Evolutionary conservation across 1,284 basidiomycete species (phyloP), one percentile per base, ranked within the genome.

Genomic region (Exobasidium rhododendri): DNA sequence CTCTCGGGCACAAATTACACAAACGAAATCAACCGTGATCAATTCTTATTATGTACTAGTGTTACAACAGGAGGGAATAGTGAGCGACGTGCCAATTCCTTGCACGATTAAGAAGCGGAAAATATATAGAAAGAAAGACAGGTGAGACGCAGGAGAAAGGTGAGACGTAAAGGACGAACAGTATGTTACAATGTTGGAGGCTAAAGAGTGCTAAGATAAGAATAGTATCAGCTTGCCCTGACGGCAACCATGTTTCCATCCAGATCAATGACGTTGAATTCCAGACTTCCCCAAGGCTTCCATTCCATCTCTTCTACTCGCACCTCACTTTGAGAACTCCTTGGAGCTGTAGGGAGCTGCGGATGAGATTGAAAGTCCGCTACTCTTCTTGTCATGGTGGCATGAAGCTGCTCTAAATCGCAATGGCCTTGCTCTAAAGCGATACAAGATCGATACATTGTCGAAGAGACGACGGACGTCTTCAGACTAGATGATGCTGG

Each of bases 401-500:
- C 7, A 17, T 40, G 35, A 40, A 40, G 35, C 17, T 7, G 10
- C 17, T 7, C 17, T 17, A 40, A 10, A 40, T 40, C 35, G 35
- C 35, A 40, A 40, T 40, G 35, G 17, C 35, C 35, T 40, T 17
- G 35, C 7, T 40, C 17, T 10, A 40, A 17, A 40, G 17, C 7
- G 35, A 40, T 40, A 40, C 35, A 40, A 40, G 35, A 40, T 40
- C 35, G 35, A 40, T 40, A 40, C 35, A 40, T 40, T 40, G 35
- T 10, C 17, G 35, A 7, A 10, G 35, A 17, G 7, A 40, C 17
- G n/a, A n/a, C n/a, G n/a, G n/a, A n/a, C n/a, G n/a, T n/a, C n/a
- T n/a, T n/a, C 7, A 7, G 10, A 10, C 17, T 40, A 17, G 35
- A 40, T 40, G 35, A 40, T 10, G 35, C 17, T 40, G 35, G 17